Base-by-base conservation (phyloP, 768 basidiomycete species). In the Podaxis rugospora region DNA sequence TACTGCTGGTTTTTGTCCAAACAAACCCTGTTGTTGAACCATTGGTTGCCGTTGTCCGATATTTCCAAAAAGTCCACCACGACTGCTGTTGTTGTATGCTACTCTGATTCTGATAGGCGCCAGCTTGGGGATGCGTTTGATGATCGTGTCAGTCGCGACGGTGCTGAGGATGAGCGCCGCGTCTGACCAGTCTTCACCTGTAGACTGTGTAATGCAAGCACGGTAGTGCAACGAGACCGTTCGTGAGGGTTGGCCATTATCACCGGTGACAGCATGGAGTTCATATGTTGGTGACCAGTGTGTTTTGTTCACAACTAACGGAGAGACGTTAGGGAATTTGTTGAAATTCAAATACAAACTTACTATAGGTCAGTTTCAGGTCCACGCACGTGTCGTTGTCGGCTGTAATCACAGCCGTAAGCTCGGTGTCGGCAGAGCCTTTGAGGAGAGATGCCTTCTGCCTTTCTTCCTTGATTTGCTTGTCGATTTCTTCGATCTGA, bases 141-240 rank as follows among this genome's bases (percentile, higher is more conserved):
- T 68, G 1, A 70, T 55, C 1, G 68, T 71, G 37, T 77, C 76
- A 2, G 72, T 75, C 2, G 73, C 70, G 21, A 78, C 78, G 1
- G 85, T 85, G 69, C 81, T 85, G 28, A 88, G 73, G 5, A 77
- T 82, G 35, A 87, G 73, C 1, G 74, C 62, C 1, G 81, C 75
- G 61, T 78, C 72, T 23, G 66, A 75, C 86, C 86, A 88, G 62
- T 85, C 81, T 65, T 88, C 86, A 11, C 86, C 86, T 0, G 86
- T 85, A 64, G 68, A 69, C 64, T 88, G 85, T 0, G 67, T 71
- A 3, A 25, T 25, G 28, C 76, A 72, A 0, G 84, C 84, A 25
- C 81, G 80, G 65, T 86, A 87, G 62, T 84, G 79, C 9, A 88
- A 74, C 2, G 76, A 63, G 25, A 85, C 76, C 0, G 74, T 66